Evolutionary conservation across 2,329 filamentous ascomycete genomes (phyloP).

Genomic region (Fusarium sp.): DNA sequence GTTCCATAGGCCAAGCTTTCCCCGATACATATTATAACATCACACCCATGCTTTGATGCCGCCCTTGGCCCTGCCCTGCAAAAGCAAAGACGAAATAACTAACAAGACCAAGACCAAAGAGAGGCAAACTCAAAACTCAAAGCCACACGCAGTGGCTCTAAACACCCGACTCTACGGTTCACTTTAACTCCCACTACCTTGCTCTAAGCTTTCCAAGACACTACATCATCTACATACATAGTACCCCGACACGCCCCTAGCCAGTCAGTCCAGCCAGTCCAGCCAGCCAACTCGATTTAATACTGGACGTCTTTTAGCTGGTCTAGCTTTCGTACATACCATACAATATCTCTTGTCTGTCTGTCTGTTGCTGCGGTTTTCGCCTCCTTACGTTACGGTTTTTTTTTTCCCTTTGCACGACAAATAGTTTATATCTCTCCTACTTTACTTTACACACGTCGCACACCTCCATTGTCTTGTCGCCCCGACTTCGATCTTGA

Average conservation of each 20-base stretch:
- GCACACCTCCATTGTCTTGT: slow-evolving; percentile 16
- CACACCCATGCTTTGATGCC: slow-evolving; percentile 35
- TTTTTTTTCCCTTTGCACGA: slow-evolving; percentile 1
- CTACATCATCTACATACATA: slow-evolving; percentile 8
- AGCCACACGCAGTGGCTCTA: slow-evolving; percentile 35
- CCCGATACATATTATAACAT: slow-evolving; percentile 9
- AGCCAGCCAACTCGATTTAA: slow-evolving; percentile 26
- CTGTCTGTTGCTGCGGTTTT: slow-evolving; percentile 14
- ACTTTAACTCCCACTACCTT: slow-evolving; percentile 40
- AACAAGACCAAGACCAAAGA: slow-evolving; percentile 9
- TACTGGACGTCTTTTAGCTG: slow-evolving; percentile 30
- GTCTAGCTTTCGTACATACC: slow-evolving; percentile 35
- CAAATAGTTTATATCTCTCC: slow-evolving; percentile 6
- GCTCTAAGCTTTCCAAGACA: slow-evolving; percentile 17
- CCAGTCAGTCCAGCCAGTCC: not conserved
- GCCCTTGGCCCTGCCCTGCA: slow-evolving; percentile 23
- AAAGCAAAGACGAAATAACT: slow-evolving; percentile 15
- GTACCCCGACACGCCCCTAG: slow-evolving; percentile 30
- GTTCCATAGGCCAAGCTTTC: slow-evolving; percentile 7
- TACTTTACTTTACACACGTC: not conserved
- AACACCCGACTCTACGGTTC: slow-evolving; percentile 44
- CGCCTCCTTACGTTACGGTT: slow-evolving; percentile 12
- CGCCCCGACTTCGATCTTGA: slow-evolving; percentile 9
- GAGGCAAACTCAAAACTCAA: slow-evolving; percentile 38
- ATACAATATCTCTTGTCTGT: not conserved